Evolutionary conservation across 2,329 filamentous ascomycete species (phyloP).

Genomic region (Colletotrichum destructivum): DNA sequence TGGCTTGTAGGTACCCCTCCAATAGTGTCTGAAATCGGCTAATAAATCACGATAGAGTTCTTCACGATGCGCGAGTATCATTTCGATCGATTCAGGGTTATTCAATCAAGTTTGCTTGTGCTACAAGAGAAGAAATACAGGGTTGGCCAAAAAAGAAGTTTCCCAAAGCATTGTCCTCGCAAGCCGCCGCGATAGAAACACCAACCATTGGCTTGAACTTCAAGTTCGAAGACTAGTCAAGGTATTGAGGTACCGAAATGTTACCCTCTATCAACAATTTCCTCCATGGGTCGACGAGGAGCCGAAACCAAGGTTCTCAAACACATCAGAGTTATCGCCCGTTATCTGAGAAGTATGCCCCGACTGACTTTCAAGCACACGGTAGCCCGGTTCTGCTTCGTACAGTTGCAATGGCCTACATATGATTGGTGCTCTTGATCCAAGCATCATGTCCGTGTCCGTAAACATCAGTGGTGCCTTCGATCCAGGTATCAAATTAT

Average conservation of each 20-base stretch:
- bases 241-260: background rate
- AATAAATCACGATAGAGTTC: background rate
- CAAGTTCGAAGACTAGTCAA: background rate
- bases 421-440: background rate
- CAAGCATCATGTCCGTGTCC: background rate
- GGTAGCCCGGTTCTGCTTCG: background rate
- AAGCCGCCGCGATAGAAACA: background rate
- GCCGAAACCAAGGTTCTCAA: no score
- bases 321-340: no score
- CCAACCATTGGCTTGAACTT: background rate
- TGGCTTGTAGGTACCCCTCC: background rate
- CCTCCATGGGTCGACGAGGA: no score
- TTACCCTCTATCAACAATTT: no score
- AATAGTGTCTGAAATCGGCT: background rate
- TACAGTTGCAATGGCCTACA: background rate
- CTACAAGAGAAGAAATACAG: background rate
- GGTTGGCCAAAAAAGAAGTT: constrained; percentile 1
- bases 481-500: background rate
- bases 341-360: no score
- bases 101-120: background rate
- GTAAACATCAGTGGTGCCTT: background rate
- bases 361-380: background rate
- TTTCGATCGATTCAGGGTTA: background rate
- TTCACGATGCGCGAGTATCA: background rate
- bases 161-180: background rate